Base-by-base conservation (phyloP, 805 yeast genomes). In the Metschnikowia baotianmanensis region DNA sequence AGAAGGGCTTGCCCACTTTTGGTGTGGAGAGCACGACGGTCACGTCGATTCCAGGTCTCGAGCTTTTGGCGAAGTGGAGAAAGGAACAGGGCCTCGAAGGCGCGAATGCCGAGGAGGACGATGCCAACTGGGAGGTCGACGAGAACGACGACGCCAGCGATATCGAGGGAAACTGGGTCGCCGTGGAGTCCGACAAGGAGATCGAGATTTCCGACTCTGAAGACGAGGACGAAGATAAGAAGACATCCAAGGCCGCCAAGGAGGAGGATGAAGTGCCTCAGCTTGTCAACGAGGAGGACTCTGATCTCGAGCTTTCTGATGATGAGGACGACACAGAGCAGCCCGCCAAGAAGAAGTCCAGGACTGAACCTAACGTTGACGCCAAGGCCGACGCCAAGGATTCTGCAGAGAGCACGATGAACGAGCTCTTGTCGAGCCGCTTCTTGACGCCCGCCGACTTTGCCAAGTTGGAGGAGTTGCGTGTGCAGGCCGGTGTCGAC, bases 381-480 rank as follows among this genome's bases (percentile, higher is more conserved):
- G 28, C 63, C 62, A 42, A 37, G 26, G 43, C 40, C 21, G 50
- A 50, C 65, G 36, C 52, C 12, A 23, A 23, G 25, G 12, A 4
- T 56, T 28, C 64, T 62, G 45, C 50, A 17, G 61, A 63, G 32
- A 47, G 54, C 40, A 62, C 62, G 16, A 64, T 63, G 69, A 67
- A 72, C 41, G 80, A 80, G 42, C 51, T 87, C 49, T 84, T 82
- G 27, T 74, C 85, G n/a, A 76, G 80, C 35, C 80, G 85, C 52
- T 84, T 93, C 46, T 74, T 93, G 52, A 93, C 99, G 0, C 99
- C 99, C 17, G 97, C 98, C 1, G 99, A 93, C 70, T 93, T 90
- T 60, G 96, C 96, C 47, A 91, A 91, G 65, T 74, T 93, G 55
- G 91, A 91, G 56, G 96, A 93, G 63, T 76, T 93, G 54, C 78